Evolutionary conservation across 1,139 yeast species (phyloP).

Genomic region (Geotrichum siamense): DNA sequence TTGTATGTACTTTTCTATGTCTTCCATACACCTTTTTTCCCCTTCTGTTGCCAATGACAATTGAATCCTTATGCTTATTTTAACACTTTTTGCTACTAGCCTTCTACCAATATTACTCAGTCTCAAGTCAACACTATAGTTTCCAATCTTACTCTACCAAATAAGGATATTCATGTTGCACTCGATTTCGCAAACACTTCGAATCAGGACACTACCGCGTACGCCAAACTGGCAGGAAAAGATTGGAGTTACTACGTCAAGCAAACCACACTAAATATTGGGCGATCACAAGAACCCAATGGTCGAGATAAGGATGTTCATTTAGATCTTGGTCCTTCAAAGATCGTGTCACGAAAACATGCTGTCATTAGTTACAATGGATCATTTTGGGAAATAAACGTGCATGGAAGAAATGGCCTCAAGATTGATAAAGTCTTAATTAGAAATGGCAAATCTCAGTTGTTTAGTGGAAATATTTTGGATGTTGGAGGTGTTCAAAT

Average conservation of each 20-base stretch:
- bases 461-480: conserved; percentile 77
- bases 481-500: conserved; percentile 97
- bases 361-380: conserved; percentile 77
- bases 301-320: conserved; percentile 45
- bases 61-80: too few species aligned
- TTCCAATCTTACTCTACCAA: conserved; percentile 41
- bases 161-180: conserved; percentile 40
- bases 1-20: too few species aligned
- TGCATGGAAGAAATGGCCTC: conserved; percentile 87
- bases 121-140: conserved; percentile 41
- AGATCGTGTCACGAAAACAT: conserved; percentile 86
- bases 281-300: conserved; percentile 64
- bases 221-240: conserved; percentile 90
- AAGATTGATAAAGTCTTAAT: conserved; percentile 58
- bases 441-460: conserved; percentile 45
- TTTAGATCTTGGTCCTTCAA: conserved; percentile 93
- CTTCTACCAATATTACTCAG: background rate
- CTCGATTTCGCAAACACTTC: conserved; percentile 55
- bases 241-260: conserved; percentile 94
- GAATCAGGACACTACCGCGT: conserved; percentile 60
- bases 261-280: conserved; percentile 67
- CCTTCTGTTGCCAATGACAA: background rate
- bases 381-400: conserved; percentile 76
- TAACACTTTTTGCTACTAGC: background rate
- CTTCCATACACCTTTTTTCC: background rate